These are phyloP conservation scores for Spergularia bocconei DNA, from an alignment of 148 eudicot genomes.

Conservation along the genomic window DNA sequence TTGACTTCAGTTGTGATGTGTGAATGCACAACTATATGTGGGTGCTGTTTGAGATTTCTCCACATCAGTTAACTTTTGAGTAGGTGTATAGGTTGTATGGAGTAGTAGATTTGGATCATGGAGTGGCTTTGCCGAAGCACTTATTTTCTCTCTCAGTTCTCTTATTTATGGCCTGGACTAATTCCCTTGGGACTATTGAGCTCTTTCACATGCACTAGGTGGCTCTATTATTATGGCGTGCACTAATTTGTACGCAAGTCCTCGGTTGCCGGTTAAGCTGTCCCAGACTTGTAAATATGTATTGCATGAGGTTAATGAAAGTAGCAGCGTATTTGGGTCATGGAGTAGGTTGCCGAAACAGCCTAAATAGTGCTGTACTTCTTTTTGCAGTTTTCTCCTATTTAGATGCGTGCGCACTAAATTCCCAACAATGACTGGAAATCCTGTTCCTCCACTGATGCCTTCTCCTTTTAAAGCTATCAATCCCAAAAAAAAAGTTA, in stretches of 20 bases:
- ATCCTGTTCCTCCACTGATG: not conserved
- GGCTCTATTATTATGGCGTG: no score
- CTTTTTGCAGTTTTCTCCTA: not conserved
- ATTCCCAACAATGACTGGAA: not conserved
- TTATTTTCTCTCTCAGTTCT: no score
- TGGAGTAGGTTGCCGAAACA: not conserved
- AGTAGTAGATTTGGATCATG: no score
- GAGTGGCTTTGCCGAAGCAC: no score
- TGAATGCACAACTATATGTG: not conserved
- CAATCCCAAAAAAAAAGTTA: no score
- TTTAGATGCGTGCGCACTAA: not conserved
- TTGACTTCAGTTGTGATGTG: not conserved
- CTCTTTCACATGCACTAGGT: no score
- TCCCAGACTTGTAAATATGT: not conserved
- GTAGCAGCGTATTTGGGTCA: not conserved
- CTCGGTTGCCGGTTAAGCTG: not conserved
- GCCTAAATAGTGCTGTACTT: not conserved
- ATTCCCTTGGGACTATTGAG: no score
- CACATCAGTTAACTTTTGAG: no score
- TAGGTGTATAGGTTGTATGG: no score
- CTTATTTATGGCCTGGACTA: no score
- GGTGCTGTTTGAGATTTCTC: constrained; percentile 1
- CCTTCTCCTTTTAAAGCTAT: not conserved
- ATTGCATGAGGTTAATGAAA: not conserved
- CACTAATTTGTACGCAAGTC: no score